Percentiles rank a stretch among this genome's conserved stretches.
Conservation (phyloP, 2,329 filamentous ascomycete genomes). For the Mollisiaceae sp. region DNA sequence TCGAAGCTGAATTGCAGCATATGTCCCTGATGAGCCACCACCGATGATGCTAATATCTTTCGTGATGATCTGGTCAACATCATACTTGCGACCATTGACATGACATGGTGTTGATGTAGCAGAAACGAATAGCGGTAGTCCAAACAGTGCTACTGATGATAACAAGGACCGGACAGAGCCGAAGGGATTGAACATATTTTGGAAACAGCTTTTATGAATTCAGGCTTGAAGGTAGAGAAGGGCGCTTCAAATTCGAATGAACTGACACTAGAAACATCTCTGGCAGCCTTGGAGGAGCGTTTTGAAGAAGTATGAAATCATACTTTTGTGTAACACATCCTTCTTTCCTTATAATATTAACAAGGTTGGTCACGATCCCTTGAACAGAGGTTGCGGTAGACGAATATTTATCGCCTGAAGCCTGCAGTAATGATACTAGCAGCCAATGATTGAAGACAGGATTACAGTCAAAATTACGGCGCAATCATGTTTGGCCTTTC, state of each 20-base stretch:
- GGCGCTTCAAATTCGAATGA: too few species aligned
- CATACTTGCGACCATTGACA: not conserved
- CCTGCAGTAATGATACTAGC: not conserved
- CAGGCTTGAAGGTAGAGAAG: too few species aligned
- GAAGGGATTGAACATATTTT: not conserved
- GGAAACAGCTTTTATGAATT: not conserved
- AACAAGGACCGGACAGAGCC: not conserved
- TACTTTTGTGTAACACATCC: not conserved
- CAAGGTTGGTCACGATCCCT: not conserved
- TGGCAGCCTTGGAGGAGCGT: too few species aligned
- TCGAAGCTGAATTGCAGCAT: conserved; percentile 47
- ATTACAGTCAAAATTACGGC: too few species aligned
- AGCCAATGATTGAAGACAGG: too few species aligned
- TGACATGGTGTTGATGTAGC: not conserved
- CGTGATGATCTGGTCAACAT: not conserved
- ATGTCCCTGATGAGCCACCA: conserved; percentile 48
- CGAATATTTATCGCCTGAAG: not conserved
- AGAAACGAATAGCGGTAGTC: not conserved
- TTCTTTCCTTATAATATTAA: not conserved
- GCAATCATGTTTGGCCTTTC: too few species aligned
- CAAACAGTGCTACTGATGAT: not conserved
- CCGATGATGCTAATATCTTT: conserved; percentile 44
- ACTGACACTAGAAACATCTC: too few species aligned
- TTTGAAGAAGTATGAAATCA: not conserved
- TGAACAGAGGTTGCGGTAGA: not conserved